phyloP scores from a whole-genome alignment of 2,329 filamentous ascomycete genomes.

The Scedosporium boydii region DNA sequence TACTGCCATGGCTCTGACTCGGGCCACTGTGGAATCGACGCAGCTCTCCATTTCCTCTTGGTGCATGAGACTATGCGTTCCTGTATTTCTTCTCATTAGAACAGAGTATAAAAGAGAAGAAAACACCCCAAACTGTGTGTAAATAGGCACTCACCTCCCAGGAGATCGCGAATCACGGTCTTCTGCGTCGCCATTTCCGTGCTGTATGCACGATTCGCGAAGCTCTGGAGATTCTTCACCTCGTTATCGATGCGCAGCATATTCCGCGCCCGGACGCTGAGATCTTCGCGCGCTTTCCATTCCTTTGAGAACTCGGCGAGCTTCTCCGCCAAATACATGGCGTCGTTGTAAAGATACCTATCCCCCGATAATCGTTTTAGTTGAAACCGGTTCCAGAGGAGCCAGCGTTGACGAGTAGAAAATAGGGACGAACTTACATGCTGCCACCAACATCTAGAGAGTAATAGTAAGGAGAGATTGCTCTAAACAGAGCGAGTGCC shows the following conservation, averaged over 20 bases:
- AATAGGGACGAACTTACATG: constrained; percentile 38
- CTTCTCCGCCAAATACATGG: constrained; percentile 51
- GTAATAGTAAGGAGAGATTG: constrained; percentile 68
- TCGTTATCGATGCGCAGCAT: constrained; percentile 53
- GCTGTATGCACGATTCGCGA: constrained; percentile 52
- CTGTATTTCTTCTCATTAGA: constrained; percentile 12
- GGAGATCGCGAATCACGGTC: constrained; percentile 49
- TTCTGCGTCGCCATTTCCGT: constrained; percentile 53
- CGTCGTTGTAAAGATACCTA: constrained; percentile 60
- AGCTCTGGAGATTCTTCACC: constrained; percentile 47
- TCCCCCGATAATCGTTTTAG: neutral
- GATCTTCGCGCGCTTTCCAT: constrained; percentile 46
- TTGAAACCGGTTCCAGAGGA: neutral
- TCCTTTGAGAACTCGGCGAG: constrained; percentile 36
- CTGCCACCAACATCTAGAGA: constrained; percentile 50
- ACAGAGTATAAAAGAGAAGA: neutral
- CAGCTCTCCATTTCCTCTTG: constrained; percentile 43
- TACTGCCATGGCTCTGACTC: constrained; percentile 42
- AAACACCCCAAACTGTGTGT: too few species aligned
- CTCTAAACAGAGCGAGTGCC: constrained; percentile 68
- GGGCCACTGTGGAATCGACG: constrained; percentile 42
- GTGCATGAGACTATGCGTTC: constrained; percentile 49
- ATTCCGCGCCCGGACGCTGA: constrained; percentile 37
- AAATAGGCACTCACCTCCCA: constrained; percentile 33
- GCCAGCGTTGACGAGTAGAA: neutral